phyloP scores from a whole-genome alignment of 1,284 basidiomycete genomes.

The Neolentinus lepideus region DNA sequence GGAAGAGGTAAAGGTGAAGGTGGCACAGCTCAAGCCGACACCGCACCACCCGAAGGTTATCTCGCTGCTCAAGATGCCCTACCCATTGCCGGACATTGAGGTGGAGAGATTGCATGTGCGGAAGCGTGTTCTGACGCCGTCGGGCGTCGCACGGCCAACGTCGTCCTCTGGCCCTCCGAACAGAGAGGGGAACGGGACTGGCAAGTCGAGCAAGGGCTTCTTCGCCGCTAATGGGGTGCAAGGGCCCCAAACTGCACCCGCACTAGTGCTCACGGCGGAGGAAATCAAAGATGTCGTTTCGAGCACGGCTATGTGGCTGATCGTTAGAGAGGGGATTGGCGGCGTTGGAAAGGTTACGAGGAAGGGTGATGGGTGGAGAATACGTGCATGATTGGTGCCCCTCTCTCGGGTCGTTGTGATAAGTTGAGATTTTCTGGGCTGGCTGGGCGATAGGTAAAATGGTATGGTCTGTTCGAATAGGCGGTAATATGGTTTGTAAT shows the following conservation, averaged over 20 bases:
- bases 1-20: conserved; percentile 34
- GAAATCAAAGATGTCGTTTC: conserved; percentile 93
- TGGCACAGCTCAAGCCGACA: conserved; percentile 83
- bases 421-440: not conserved
- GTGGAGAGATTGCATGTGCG: conserved; percentile 49
- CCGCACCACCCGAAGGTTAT: conserved; percentile 97
- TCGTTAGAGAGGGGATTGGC: conserved; percentile 88
- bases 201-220: conserved; percentile 6
- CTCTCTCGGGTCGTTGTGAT: not conserved
- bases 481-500: not conserved
- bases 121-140: conserved; percentile 38
- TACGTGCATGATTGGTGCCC: conserved; percentile 29
- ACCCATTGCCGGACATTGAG: conserved; percentile 73
- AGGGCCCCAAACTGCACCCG: conserved; percentile 21
- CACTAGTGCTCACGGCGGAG: conserved; percentile 72
- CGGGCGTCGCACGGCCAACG: conserved; percentile 33
- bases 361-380: conserved; percentile 74
- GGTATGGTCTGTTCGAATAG: not conserved
- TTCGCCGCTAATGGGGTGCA: conserved; percentile 8
- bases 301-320: conserved; percentile 86
- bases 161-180: conserved; percentile 7
- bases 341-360: conserved; percentile 77
- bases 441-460: not conserved
- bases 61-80: conserved; percentile 84
- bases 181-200: conserved; percentile 6